Conservation (phyloP, 805 yeast species). For the Ogataea philodendri region DNA sequence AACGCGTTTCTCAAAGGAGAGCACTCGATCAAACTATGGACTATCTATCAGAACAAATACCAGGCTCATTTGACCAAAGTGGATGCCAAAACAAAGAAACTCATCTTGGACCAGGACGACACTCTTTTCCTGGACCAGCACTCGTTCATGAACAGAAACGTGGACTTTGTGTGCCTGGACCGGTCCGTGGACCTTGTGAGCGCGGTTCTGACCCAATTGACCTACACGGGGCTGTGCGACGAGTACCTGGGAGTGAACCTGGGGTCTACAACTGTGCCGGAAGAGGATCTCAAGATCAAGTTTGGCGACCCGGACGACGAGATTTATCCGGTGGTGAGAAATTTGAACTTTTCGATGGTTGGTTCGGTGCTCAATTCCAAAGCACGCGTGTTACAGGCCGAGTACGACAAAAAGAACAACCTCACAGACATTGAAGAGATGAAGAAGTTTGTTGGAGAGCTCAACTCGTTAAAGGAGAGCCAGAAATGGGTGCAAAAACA, state of each 20-base stretch:
- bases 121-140: constrained; percentile 34
- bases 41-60: constrained; percentile 36
- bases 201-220: constrained; percentile 70
- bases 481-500: constrained; percentile 72
- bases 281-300: constrained; percentile 19
- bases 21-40: constrained; percentile 48
- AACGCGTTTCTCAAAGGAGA: constrained; percentile 61
- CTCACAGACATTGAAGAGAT: constrained; percentile 63
- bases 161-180: constrained; percentile 77
- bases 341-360: constrained; percentile 73
- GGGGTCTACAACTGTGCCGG: constrained; percentile 31
- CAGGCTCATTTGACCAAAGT: constrained; percentile 31
- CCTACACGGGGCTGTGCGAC: constrained; percentile 79
- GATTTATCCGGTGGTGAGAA: constrained; percentile 51
- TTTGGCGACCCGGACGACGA: constrained; percentile 41
- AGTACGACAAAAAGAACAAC: constrained; percentile 58
- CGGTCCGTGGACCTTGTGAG: constrained; percentile 73
- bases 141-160: constrained; percentile 41
- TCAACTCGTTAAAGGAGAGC: constrained; percentile 62
- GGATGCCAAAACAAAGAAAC: constrained; percentile 35
- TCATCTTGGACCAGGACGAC: constrained; percentile 34
- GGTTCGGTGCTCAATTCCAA: constrained; percentile 68
- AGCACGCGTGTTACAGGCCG: constrained; percentile 69
- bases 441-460: constrained; percentile 64
- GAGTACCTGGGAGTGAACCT: constrained; percentile 58